A percentile compares a stretch with the other conserved stretches of the same genome.
These are phyloP conservation scores for Penicillium robsamsonii DNA, from an alignment of 495 filamentous ascomycete genomes.

Conservation along the genomic window DNA sequence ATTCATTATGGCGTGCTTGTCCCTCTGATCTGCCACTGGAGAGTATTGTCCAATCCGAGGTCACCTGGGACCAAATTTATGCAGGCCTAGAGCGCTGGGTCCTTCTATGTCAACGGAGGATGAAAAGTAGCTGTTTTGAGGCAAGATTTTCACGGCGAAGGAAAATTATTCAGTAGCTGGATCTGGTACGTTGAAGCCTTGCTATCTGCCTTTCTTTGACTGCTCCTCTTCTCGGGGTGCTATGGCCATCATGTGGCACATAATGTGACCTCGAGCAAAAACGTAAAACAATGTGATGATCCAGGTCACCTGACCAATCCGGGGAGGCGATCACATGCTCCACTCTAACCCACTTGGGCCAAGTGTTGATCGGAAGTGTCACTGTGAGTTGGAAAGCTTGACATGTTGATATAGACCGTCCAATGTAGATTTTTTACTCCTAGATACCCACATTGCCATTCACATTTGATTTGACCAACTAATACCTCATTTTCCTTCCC, in stretches of 20 bases:
- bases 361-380: neutral
- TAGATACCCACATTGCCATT: too few species aligned
- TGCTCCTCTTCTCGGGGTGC: neutral
- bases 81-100: constrained; percentile 16
- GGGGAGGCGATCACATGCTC: constrained; percentile 25
- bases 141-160: neutral
- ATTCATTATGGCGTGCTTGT: constrained; percentile 44
- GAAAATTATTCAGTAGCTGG: neutral
- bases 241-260: constrained; percentile 19
- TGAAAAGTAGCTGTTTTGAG: neutral
- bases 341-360: constrained; percentile 11
- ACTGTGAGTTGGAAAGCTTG: neutral
- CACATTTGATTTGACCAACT: neutral
- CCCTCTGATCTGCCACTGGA: constrained; percentile 17
- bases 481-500: neutral
- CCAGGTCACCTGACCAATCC: constrained; percentile 10
- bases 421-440: neutral
- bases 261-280: constrained; percentile 10
- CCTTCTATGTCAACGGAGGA: neutral
- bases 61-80: constrained; percentile 6
- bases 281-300: neutral
- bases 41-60: constrained; percentile 16
- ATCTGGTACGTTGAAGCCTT: neutral
- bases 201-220: neutral
- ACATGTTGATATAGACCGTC: neutral